Conservation (phyloP, 192 early-diverging fungal species). For the Podila verticillata region DNA sequence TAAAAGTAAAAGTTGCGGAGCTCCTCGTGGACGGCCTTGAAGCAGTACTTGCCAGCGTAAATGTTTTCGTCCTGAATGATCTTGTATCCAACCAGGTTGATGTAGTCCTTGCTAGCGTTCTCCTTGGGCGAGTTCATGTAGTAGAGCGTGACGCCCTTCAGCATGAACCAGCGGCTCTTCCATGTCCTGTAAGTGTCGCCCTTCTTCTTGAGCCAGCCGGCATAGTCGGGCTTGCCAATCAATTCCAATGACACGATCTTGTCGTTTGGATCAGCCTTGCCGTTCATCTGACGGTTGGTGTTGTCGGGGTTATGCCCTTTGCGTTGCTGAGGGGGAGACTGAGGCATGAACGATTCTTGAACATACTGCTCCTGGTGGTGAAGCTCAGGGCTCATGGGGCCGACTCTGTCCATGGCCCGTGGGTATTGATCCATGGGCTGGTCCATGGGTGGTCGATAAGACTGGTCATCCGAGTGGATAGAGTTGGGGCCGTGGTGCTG, state of each 20-base stretch:
- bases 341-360: neutral
- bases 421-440: slow-evolving; percentile 20
- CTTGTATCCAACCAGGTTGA: slow-evolving; percentile 64
- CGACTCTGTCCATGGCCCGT: slow-evolving; percentile 7
- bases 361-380: slow-evolving; percentile 18
- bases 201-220: slow-evolving; percentile 65
- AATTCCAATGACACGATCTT: slow-evolving; percentile 22
- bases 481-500: slow-evolving; percentile 4
- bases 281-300: slow-evolving; percentile 9
- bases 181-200: slow-evolving; percentile 64
- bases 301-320: slow-evolving; percentile 4
- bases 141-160: slow-evolving; percentile 61
- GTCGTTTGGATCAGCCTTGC: slow-evolving; percentile 12
- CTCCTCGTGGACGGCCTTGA: slow-evolving; percentile 63
- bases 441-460: neutral
- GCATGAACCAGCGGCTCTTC: slow-evolving; percentile 68
- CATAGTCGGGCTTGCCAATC: slow-evolving; percentile 59
- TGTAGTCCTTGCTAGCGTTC: slow-evolving; percentile 59
- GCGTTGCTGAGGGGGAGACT: slow-evolving; percentile 1
- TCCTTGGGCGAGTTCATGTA: slow-evolving; percentile 64
- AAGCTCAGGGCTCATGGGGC: slow-evolving; percentile 17
- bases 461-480: slow-evolving; percentile 5
- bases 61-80: slow-evolving; percentile 67
- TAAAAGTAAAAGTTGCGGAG: slow-evolving; percentile 66
- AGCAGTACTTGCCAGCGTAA: slow-evolving; percentile 63